phyloP scores from a whole-genome alignment of 129 eudicot genomes.

The Tagetes patula region DNA sequence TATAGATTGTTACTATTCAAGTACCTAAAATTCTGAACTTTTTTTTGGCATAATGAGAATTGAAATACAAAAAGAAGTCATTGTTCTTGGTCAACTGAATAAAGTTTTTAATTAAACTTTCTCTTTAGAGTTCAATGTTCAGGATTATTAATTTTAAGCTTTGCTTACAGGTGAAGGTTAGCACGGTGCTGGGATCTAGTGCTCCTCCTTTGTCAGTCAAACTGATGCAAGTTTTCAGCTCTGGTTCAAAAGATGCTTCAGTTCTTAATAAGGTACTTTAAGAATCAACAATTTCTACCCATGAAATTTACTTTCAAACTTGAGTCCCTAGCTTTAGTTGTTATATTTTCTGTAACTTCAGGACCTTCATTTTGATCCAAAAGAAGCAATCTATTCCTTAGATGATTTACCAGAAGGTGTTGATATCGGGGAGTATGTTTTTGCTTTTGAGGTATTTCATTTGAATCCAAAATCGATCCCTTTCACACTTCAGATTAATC shows the following conservation, averaged over 20 bases:
- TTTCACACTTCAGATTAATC: slow-evolving; percentile 17
- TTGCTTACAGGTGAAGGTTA: slow-evolving; percentile 64
- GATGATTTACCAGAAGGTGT: slow-evolving; percentile 71
- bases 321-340: slow-evolving; percentile 17
- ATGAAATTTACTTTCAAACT: neutral
- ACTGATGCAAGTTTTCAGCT: slow-evolving; percentile 65
- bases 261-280: slow-evolving; percentile 64
- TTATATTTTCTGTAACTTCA: slow-evolving; percentile 30
- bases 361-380: slow-evolving; percentile 72
- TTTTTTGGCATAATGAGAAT: neutral
- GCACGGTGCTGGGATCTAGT: slow-evolving; percentile 66
- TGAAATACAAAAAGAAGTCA: neutral
- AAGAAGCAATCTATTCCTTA: slow-evolving; percentile 55
- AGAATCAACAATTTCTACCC: slow-evolving; percentile 13
- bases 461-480: slow-evolving; percentile 12
- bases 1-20: neutral
- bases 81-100: neutral
- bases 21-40: slow-evolving; percentile 1
- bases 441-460: slow-evolving; percentile 70
- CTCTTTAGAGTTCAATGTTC: slow-evolving; percentile 5
- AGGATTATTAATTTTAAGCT: slow-evolving; percentile 9
- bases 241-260: slow-evolving; percentile 78
- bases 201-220: slow-evolving; percentile 75
- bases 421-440: slow-evolving; percentile 70
- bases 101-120: neutral